phyloP scores from a whole-genome alignment of 805 yeast species.

The Sungouiella blattae region DNA sequence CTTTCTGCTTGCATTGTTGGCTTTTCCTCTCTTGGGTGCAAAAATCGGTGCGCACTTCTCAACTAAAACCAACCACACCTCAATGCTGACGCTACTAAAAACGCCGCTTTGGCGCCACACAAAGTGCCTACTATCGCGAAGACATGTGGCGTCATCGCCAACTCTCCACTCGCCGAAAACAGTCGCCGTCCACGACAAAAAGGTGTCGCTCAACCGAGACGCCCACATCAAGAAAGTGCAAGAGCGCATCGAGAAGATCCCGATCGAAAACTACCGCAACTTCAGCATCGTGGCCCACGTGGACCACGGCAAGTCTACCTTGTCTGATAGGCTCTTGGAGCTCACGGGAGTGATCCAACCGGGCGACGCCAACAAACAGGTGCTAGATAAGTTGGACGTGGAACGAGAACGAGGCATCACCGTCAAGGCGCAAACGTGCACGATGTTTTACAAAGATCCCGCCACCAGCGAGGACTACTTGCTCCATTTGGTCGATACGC shows the following conservation, averaged over 20 bases:
- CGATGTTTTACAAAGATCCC: conserved; percentile 73
- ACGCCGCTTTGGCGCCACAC: no score
- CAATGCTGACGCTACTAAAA: no score
- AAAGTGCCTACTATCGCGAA: no score
- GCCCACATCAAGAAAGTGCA: conserved; percentile 34
- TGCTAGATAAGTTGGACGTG: conserved; percentile 86
- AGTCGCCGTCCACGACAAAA: conserved; percentile 24
- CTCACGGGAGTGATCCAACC: conserved; percentile 83
- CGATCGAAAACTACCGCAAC: conserved; percentile 78
- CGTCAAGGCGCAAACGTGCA: conserved; percentile 93
- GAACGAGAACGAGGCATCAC: conserved; percentile 97
- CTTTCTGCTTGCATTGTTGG: background rate
- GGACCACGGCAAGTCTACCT: conserved; percentile 85
- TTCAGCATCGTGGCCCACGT: conserved; percentile 96
- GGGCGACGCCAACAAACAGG: conserved; percentile 68
- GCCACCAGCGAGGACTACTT: conserved; percentile 70
- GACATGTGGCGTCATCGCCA: background rate
- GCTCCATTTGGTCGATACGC: conserved; percentile 90
- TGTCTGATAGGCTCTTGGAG: conserved; percentile 84
- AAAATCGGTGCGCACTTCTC: background rate
- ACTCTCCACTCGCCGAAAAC: conserved; percentile 7
- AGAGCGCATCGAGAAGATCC: conserved; percentile 70
- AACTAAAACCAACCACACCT: background rate
- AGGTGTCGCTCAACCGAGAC: conserved; percentile 29
- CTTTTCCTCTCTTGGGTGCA: background rate